These are phyloP conservation scores for Leonotis leonurus DNA, from an alignment of 257 asterid species.

Conservation along the genomic window DNA sequence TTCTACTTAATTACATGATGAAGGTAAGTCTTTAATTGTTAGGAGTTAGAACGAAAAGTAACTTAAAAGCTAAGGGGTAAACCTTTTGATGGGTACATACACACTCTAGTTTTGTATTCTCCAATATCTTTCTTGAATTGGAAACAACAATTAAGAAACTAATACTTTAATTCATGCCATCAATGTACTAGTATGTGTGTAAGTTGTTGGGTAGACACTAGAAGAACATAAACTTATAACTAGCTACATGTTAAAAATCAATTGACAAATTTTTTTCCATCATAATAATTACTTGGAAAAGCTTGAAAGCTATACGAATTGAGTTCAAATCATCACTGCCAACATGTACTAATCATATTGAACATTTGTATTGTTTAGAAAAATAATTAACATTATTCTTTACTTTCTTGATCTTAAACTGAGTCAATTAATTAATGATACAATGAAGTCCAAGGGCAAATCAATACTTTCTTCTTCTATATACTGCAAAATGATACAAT, in stretches of 20 bases:
- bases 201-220: constrained; percentile 19
- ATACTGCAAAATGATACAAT: not conserved
- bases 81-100: constrained; percentile 17
- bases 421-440: not conserved
- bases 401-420: not conserved
- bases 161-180: constrained; percentile 1
- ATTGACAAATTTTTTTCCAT: not conserved
- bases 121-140: constrained; percentile 40
- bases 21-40: constrained; percentile 26
- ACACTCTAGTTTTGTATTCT: constrained; percentile 29
- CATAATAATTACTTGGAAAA: not conserved
- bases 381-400: not conserved
- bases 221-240: not conserved
- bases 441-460: not conserved
- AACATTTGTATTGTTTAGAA: not conserved
- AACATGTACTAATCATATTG: not conserved
- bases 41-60: constrained; percentile 45
- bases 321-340: not conserved
- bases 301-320: not conserved
- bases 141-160: constrained; percentile 24
- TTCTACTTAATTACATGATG: constrained; percentile 17
- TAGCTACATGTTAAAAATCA: not conserved
- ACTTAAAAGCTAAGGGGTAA: constrained; percentile 67
- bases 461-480: not conserved
- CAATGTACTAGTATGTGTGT: not conserved